Evolutionary conservation across 345 rosid species (phyloP), one percentile per base, ranked within the genome.

Genomic region (Syzygium aromaticum): DNA sequence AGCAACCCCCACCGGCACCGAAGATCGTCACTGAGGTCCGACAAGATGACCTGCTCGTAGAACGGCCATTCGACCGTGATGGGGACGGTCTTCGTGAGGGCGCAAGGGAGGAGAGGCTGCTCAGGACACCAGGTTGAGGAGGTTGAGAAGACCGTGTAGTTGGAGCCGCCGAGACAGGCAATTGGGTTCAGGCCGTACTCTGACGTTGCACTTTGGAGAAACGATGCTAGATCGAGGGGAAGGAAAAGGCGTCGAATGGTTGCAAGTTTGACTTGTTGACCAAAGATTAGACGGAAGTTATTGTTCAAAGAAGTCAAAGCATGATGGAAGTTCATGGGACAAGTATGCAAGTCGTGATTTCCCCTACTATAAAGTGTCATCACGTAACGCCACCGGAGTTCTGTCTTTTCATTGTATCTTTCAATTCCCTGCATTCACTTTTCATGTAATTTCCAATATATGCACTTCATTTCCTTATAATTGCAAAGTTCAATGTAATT

Each of bases 1-100:
- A 96, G 96, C 23, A n/a, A 51, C 10, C 30, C 63, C 96, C 95
- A 93, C 2, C 33, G 86, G 54, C 93, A 91, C 85, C 88, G 77
- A 6, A 93, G 93, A 87, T 90, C 84, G 3, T 88, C 86, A 49
- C 91, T 88, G 28, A 93, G 90, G 89, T 93, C 92, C 40, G 94
- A 91, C 28, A 92, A 91, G 77, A 14, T 17, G 23, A 91, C 87
- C 84, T 91, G 89, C 86, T 92, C 92, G 51, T 87, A 89, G 85
- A 93, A 93, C 84, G 95, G 93, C 96, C 94, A 89, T 19, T 87
- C 86, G 25, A 43, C 46, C 7, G 46, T 43, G 46, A 43, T 7
- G 46, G 46, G 46, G 46, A 43, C 46, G 46, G 46, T 43, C 6
- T 43, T 43, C 46, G 46, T 6, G 46, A 43, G 7, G 7, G 46